Evolutionary conservation across 129 eudicot genomes (phyloP).

Genomic region (Centrapalus pauciflorus): DNA sequence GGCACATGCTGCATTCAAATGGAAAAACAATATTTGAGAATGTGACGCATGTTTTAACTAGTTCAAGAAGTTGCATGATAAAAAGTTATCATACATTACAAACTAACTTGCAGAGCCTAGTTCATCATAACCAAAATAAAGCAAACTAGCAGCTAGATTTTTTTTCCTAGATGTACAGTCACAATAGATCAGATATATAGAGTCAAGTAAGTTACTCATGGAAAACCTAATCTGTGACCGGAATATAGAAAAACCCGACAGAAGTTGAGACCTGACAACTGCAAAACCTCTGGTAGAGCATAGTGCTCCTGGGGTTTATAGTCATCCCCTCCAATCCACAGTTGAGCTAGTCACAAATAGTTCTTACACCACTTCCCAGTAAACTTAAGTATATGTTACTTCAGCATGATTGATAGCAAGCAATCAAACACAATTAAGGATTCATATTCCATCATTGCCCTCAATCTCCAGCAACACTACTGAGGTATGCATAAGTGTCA

Average conservation of each 20-base stretch:
- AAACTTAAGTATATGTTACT: not conserved
- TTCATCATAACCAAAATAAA: not conserved
- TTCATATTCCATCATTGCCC: not conserved
- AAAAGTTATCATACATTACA: not conserved
- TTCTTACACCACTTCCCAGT: no score
- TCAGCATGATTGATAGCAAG: not conserved
- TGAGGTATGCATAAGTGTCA: not conserved
- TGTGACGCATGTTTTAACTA: not conserved
- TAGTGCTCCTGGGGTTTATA: not conserved
- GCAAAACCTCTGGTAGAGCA: not conserved
- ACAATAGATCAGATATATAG: no score
- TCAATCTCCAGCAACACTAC: not conserved
- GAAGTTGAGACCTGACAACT: not conserved
- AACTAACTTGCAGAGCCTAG: not conserved
- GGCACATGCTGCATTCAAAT: conserved; percentile 68
- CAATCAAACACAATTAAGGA: not conserved
- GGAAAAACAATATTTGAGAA: conserved; percentile 14
- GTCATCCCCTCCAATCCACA: not conserved
- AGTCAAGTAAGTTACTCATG: not conserved
- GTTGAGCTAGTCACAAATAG: not conserved
- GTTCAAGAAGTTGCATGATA: conserved; percentile 5
- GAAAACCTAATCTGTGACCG: not conserved
- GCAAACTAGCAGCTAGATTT: not conserved
- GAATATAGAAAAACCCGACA: not conserved
- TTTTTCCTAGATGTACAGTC: not conserved